Evolutionary conservation across 768 basidiomycete species (phyloP).

Genomic region (Termitomyces sp.): DNA sequence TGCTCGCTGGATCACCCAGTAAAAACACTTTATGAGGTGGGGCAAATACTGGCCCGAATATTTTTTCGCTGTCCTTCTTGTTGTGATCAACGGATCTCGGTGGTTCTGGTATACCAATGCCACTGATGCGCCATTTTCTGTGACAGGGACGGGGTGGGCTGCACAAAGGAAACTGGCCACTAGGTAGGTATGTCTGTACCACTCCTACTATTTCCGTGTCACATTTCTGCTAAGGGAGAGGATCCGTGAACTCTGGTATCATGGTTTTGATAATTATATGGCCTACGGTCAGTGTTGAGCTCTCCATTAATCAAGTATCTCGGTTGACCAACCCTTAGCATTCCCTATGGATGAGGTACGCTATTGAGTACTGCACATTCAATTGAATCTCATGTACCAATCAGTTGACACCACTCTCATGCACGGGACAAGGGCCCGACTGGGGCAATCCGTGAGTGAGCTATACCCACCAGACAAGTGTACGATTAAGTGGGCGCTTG

Average conservation of each 20-base stretch:
- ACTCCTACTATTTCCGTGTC: not conserved
- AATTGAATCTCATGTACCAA: conserved; percentile 4
- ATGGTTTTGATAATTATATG: conserved; percentile 91
- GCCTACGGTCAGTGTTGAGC: conserved; percentile 47
- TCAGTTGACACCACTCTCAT: conserved; percentile 86
- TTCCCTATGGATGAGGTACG: conserved; percentile 81
- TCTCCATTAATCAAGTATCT: not conserved
- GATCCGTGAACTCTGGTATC: conserved; percentile 79
- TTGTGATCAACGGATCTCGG: conserved; percentile 28
- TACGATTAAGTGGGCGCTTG: not conserved
- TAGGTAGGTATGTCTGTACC: conserved; percentile 34
- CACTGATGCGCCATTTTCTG: conserved; percentile 25
- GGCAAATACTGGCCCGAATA: conserved; percentile 47
- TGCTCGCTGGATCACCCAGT: conserved; percentile 1
- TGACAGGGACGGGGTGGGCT: conserved; percentile 43
- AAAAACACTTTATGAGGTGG: conserved; percentile 39
- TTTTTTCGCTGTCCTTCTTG: conserved; percentile 32
- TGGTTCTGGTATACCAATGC: conserved; percentile 27
- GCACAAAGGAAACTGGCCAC: conserved; percentile 47
- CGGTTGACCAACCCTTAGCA: conserved; percentile 36
- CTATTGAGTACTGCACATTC: not conserved
- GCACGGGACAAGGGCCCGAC: conserved; percentile 82
- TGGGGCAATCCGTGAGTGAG: conserved; percentile 71
- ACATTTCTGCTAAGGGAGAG: conserved; percentile 43
- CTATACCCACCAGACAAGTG: not conserved